A percentile compares a stretch with the other conserved stretches of the same genome.
phyloP scores from a whole-genome alignment of 495 filamentous ascomycete species.

The Talaromyces borbonicus region DNA sequence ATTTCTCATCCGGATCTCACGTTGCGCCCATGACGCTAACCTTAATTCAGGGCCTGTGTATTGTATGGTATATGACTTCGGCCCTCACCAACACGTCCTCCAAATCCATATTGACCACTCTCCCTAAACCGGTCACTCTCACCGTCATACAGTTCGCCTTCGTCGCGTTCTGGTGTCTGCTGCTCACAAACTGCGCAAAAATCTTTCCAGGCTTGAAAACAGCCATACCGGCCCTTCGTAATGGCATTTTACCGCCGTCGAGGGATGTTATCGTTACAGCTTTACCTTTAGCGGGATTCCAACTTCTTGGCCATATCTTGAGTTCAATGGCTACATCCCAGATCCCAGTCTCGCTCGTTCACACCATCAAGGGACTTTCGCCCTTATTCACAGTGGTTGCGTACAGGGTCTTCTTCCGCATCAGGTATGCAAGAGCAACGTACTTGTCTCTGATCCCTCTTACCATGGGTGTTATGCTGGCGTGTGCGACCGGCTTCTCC shows the following conservation, averaged over 20 bases:
- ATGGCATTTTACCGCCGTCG: slow-evolving; percentile 72
- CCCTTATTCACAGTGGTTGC: slow-evolving; percentile 92
- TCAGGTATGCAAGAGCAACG: slow-evolving; percentile 77
- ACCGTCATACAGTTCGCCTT: slow-evolving; percentile 94
- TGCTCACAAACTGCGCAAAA: slow-evolving; percentile 62
- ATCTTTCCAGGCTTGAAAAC: slow-evolving; percentile 57
- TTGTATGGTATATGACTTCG: slow-evolving; percentile 89
- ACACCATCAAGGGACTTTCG: slow-evolving; percentile 98
- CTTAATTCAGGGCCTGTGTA: slow-evolving; percentile 57
- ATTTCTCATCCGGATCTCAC: neutral
- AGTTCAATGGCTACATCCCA: slow-evolving; percentile 87
- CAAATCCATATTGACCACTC: slow-evolving; percentile 90
- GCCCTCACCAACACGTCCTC: slow-evolving; percentile 96
- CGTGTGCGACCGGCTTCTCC: slow-evolving; percentile 80
- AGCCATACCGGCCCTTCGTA: slow-evolving; percentile 65
- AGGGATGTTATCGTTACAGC: slow-evolving; percentile 79
- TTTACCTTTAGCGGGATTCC: slow-evolving; percentile 82
- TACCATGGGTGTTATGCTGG: slow-evolving; percentile 86
- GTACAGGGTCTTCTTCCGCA: slow-evolving; percentile 78
- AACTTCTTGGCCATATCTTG: slow-evolving; percentile 86
- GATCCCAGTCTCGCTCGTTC: slow-evolving; percentile 92
- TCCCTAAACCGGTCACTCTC: slow-evolving; percentile 84
- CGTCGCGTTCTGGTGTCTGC: slow-evolving; percentile 79
- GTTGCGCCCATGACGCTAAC: neutral
- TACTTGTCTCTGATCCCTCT: slow-evolving; percentile 90